Base-by-base conservation (phyloP, 768 basidiomycete genomes). In the Solioccasus polychromus region DNA sequence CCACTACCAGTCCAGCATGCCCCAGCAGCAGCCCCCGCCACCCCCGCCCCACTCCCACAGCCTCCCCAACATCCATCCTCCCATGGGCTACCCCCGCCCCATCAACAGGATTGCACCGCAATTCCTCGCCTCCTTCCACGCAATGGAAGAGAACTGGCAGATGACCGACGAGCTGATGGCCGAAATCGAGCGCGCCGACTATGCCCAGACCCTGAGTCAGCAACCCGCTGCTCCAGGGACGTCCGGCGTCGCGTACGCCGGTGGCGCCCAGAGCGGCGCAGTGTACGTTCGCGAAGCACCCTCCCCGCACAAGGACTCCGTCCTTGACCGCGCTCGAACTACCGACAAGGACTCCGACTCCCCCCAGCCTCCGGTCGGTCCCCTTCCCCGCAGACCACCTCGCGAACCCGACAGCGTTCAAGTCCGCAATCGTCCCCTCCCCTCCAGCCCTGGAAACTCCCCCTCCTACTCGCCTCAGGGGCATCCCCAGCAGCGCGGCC, bases 161-260 rank as follows among this genome's bases (percentile, higher is more conserved):
- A 77, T 87, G 73, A 84, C 84, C 1, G 78, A 79, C 28, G 81
- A 86, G 51, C 71, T 86, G 23, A 69, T 86, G 64, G 80, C 79
- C 25, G 82, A 86, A 51, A 83, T 86, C 50, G 85, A 88, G 58
- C 76, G 79, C 34, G 81, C 80, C n/a, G 82, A 85, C 62, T 65
- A 78, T 50, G 78, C 82, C 44, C 81, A 81, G 58, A 63, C 74
- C 9, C 76, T 79, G 58, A 70, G 69, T 30, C 73, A 75, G 52
- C 67, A 66, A n/a, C 58, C 67, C 42, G 54, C 69, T 36, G 56
- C 66, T 55, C 56, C 61, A 57, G 53, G 66, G 51, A 68, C 67
- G 44, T 64, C 71, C 44, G 68, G 76, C 68, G 53, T 75, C 5
- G 73, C 73, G 5, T 74, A 74, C 55, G 73, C 73, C 35, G 73